Evolutionary conservation across 495 filamentous ascomycete genomes (phyloP), one percentile per base, ranked within the genome.

Genomic region (Aspergillus asperescens): DNA sequence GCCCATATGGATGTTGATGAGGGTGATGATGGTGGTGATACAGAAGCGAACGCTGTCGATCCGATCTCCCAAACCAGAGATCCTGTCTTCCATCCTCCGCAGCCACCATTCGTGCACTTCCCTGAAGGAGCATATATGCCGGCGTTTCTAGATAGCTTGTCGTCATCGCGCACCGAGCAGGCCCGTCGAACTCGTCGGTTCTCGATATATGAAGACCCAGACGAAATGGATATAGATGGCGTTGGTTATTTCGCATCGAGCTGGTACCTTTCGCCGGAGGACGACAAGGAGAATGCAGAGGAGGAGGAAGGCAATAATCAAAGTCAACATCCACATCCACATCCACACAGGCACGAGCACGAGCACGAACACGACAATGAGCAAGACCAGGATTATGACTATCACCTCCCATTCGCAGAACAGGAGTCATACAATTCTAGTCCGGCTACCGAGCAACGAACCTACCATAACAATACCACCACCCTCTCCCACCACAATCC

Each of bases 151-250:
- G 46, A 38, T 10, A 38, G 27, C 18, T 10, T 35, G 3, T 8
- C 16, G 28, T 15, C 22, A 2, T 39, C 13, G 5, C 13, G n/a
- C 12, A 22, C 18, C 8, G 2, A 6, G 3, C 19, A 16, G 4
- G 8, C 18, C 34, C 32, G 9, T 5, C 19, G 22, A 9, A 22
- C 52, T 0, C 22, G 31, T 15, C 24, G 24, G 1, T 63, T 63
- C 28, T 19, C 12, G 7, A 65, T 65, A 29, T 62, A 58, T 38
- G 62, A 65, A 32, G 62, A 65, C 23, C 49, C 48, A 5, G 48
- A 58, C 3, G 34, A 37, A 12, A 43, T 24, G 18, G 44, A 58
- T 6, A 43, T 31, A 15, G 29, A 24, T 25, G 24, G 13, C 5
- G 15, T n/a, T 8, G 12, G 23, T 13, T 19, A n/a, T 18, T 9